Base-by-base conservation (phyloP, 345 rosid species). In the Ceriops zippeliana region DNA sequence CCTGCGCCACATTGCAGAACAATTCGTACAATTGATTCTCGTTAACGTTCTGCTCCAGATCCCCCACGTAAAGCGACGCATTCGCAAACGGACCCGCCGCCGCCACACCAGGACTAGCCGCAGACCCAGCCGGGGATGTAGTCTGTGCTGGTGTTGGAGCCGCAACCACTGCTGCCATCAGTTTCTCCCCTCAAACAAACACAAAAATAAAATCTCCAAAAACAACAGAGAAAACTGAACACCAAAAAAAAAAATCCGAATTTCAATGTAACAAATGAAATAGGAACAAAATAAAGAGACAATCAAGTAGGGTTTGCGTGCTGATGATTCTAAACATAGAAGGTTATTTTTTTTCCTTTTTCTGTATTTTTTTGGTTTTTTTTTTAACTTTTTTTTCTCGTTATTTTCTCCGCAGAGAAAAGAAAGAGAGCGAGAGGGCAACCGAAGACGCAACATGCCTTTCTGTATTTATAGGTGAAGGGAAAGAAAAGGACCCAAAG, bases 41-140 rank as follows among this genome's bases (percentile, higher is more conserved):
- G 20, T 67, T 74, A 24, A 86, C 89, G 54, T 47, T 86, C 5
- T 67, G 74, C 35, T 86, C 89, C 58, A 86, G 84, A 85, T 89
- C 91, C 52, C 91, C 93, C 0, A 86, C 91, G 62, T 89, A 89
- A 10, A 89, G 82, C 0, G 93, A 85, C 42, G 79, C 68, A 70
- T 75, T 89, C 51, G 76, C 58, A 57, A 75, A 80, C 17, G 15
- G 22, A 16, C 70, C 72, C 11, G 66, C 54, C 3, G 60, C 68
- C 22, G 46, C 66, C 0, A 17, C 49, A 13, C 17, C 49, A 2
- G 59, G 61, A 6, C 67, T 69, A 9, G 62, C 68, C 26, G 32
- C 22, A 20, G 34, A 73, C 1, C 75, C 75, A 13, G 49, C 49
- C 17, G 5, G 17, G 5, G 49, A 15, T 42, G 49, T 3, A 17